Conservation (phyloP, 2,329 filamentous ascomycete species). For the Pseudophaeomoniella oleicola region DNA sequence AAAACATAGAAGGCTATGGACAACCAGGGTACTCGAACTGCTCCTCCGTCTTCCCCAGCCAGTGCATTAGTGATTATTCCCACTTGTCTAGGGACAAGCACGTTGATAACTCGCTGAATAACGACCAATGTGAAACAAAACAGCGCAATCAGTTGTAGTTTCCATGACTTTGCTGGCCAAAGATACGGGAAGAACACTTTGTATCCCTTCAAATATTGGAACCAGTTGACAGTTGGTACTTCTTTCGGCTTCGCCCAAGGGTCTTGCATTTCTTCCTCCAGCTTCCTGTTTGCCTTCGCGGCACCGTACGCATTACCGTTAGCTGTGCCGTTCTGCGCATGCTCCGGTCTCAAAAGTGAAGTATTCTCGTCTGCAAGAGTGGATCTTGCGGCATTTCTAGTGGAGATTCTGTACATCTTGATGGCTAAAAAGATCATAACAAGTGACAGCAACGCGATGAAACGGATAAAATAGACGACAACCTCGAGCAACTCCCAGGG, state of each 20-base stretch:
- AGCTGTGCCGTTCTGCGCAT: conserved; percentile 26
- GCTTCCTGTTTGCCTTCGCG: conserved; percentile 14
- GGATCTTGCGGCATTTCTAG: conserved; percentile 19
- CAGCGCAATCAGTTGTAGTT: conserved; percentile 64
- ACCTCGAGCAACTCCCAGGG: conserved; percentile 26
- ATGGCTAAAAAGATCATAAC: conserved; percentile 45
- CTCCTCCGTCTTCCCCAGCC: conserved; percentile 37
- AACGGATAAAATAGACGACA: conserved; percentile 49
- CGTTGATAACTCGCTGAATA: conserved; percentile 69
- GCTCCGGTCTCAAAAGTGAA: conserved; percentile 20
- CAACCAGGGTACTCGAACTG: conserved; percentile 51
- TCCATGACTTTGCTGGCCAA: conserved; percentile 72
- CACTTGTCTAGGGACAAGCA: conserved; percentile 70
- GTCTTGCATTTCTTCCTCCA: conserved; percentile 22
- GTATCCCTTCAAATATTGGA: conserved; percentile 87
- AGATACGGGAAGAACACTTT: conserved; percentile 91
- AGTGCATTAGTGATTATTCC: conserved; percentile 67
- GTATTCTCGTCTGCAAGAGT: conserved; percentile 27
- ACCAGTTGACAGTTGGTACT: conserved; percentile 80
- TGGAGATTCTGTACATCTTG: conserved; percentile 27
- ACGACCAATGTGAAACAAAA: conserved; percentile 71
- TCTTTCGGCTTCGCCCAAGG: conserved; percentile 77
- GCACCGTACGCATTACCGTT: conserved; percentile 39
- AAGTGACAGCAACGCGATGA: conserved; percentile 50
- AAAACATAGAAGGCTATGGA: conserved; percentile 63